These are phyloP conservation scores for Plectosphaerella plurivora DNA, from an alignment of 2,329 filamentous ascomycete species.

Conservation along the genomic window DNA sequence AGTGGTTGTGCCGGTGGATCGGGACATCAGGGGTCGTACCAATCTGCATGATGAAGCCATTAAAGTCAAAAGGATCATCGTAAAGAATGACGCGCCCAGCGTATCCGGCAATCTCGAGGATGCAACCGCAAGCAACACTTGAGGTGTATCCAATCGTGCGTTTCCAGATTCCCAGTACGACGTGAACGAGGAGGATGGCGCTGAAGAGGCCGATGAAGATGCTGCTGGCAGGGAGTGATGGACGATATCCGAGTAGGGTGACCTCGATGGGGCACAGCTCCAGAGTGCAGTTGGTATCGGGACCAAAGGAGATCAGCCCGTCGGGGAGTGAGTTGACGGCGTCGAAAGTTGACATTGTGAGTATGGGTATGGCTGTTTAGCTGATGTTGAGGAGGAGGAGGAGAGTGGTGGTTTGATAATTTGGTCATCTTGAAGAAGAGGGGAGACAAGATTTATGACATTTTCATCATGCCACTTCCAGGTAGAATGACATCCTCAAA, in stretches of 20 bases:
- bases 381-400: too few species aligned
- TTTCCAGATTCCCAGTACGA: slow-evolving; percentile 34
- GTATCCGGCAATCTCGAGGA: slow-evolving; percentile 60
- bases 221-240: slow-evolving; percentile 27
- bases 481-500: too few species aligned
- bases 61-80: slow-evolving; percentile 51
- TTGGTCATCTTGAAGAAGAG: too few species aligned
- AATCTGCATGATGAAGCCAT: slow-evolving; percentile 61
- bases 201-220: slow-evolving; percentile 33
- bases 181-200: slow-evolving; percentile 36
- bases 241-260: slow-evolving; percentile 36
- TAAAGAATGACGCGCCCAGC: slow-evolving; percentile 51
- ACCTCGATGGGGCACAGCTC: slow-evolving; percentile 35
- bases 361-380: too few species aligned
- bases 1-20: not conserved
- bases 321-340: too few species aligned
- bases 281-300: slow-evolving; percentile 40
- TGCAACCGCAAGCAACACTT: slow-evolving; percentile 49
- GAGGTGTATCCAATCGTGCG: slow-evolving; percentile 37
- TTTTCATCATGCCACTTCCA: too few species aligned
- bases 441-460: too few species aligned
- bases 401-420: too few species aligned
- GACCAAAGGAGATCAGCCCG: slow-evolving; percentile 26
- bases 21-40: slow-evolving; percentile 14
- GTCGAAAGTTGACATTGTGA: too few species aligned